Base-by-base conservation (phyloP, 352 stramenopile species). In the Globisporangium megalacanthum region DNA sequence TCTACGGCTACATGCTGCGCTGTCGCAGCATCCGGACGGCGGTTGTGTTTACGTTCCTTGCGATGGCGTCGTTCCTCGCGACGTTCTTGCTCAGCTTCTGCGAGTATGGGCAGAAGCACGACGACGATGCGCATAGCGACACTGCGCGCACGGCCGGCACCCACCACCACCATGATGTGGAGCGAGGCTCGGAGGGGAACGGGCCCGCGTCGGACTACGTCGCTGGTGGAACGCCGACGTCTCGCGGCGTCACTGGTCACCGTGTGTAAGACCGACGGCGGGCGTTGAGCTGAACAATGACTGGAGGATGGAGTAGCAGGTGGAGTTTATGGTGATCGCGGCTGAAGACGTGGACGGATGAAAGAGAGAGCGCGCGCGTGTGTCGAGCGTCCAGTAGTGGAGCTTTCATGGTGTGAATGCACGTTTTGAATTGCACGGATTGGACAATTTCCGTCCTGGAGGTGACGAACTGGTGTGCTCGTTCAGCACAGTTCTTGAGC, bases 1-100 rank as follows among this genome's bases (percentile, higher is more conserved):
- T 88, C 13, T 90, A 88, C 56, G 72, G 72, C 51, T 81, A 81
- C 69, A 87, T 86, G 79, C 64, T 90, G 33, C 79, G 75, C 55
- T 90, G 79, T 66, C 65, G 66, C 36, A 29, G 60, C 20, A 52
- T 90, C 33, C 73, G 71, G 20, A 78, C 75, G 0, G 72, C 69
- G 0, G 75, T 88, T 13, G 74, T 88, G 5, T 90, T 90, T 61
- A 81, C 72, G 33, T 90, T 88, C 49, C 60, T 90, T 7, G 72
- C 75, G 25, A 79, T 83, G 48, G 67, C 70, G 49, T 59, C 78
- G 6, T 84, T 72, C 47, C 62, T 90, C 11, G 54, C 69, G 31
- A 73, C 70, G 20, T 64, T 83, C 56, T 53, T 88, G 63, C 46
- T 86, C 31, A 75, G 66, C 51, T 80, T 80, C 54, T 85, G 75